A percentile compares a stretch with the other conserved stretches of the same genome.
These are phyloP conservation scores for Eucalyptus regnans DNA, from an alignment of 345 rosid species.

Conservation along the genomic window DNA sequence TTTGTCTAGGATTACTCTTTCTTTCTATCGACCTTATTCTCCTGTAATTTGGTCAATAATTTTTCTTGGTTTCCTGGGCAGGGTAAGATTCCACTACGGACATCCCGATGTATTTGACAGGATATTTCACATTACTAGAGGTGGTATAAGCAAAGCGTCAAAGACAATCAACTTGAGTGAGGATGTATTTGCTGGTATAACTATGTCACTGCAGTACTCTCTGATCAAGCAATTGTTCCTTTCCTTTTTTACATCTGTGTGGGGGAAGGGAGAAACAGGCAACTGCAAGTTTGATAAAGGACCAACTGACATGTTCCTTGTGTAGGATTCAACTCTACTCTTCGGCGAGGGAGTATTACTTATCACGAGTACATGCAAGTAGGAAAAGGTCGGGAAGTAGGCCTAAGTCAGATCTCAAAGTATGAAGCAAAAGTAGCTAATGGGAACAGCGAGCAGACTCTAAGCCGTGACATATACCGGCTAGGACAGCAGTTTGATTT, in stretches of 20 bases:
- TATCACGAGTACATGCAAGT: conserved; percentile 92
- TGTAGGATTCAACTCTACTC: conserved; percentile 70
- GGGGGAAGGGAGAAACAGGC: background rate
- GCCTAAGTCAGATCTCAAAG: conserved; percentile 90
- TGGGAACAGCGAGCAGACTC: conserved; percentile 92
- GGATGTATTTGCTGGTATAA: conserved; percentile 84
- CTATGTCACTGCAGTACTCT: background rate
- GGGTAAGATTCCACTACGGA: conserved; percentile 96
- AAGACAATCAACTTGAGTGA: conserved; percentile 89
- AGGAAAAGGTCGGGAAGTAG: conserved; percentile 98
- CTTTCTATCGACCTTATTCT: background rate
- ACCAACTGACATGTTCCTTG: background rate
- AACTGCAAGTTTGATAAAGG: background rate
- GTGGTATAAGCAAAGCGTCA: conserved; percentile 97
- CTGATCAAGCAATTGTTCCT: background rate
- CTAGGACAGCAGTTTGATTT: conserved; percentile 87
- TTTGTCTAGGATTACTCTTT: background rate
- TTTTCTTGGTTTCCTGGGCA: conserved; percentile 8
- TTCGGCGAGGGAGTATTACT: conserved; percentile 72
- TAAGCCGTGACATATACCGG: conserved; percentile 86
- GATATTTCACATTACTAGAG: conserved; percentile 92
- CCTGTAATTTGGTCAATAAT: background rate
- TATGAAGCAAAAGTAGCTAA: conserved; percentile 98
- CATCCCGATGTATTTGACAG: conserved; percentile 96
- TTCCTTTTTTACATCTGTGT: background rate